Conservation (phyloP, 2,329 filamentous ascomycete genomes). For the Fulvia fulva region DNA sequence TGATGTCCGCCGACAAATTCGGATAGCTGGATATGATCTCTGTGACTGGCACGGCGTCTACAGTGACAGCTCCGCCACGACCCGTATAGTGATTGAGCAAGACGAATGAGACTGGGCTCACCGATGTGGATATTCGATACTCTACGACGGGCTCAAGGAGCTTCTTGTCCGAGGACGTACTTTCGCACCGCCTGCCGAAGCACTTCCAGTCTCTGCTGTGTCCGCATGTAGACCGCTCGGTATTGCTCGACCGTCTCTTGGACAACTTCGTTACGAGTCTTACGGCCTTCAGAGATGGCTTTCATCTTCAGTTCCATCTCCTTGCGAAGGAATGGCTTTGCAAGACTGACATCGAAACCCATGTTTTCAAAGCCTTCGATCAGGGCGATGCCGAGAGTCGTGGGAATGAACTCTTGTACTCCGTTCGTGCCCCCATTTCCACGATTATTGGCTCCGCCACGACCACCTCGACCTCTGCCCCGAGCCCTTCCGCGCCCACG, state of each 20-base stretch:
- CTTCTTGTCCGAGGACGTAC: conserved; percentile 8
- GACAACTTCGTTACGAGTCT: conserved; percentile 69
- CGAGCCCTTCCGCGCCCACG: conserved; percentile 40
- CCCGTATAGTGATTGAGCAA: background rate
- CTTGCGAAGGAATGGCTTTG: conserved; percentile 93
- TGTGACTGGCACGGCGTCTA: background rate
- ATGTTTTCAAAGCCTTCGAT: conserved; percentile 94
- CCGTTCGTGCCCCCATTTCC: conserved; percentile 45
- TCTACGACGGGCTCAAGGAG: background rate
- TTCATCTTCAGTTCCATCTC: conserved; percentile 98
- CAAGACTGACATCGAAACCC: conserved; percentile 85
- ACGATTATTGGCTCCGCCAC: conserved; percentile 48
- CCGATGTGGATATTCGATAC: background rate
- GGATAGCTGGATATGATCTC: background rate
- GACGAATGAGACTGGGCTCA: no score
- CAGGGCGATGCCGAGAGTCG: conserved; percentile 81
- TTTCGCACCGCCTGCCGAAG: conserved; percentile 41
- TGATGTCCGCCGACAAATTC: conserved; percentile 5
- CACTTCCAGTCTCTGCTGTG: conserved; percentile 67
- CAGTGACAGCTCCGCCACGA: background rate
- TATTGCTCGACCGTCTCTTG: conserved; percentile 83
- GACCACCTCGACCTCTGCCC: conserved; percentile 43
- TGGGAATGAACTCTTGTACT: conserved; percentile 87
- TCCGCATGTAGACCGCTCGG: conserved; percentile 77
- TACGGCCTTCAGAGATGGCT: conserved; percentile 85